Conservation (phyloP, 345 rosid genomes). For the Pistacia vera region DNA sequence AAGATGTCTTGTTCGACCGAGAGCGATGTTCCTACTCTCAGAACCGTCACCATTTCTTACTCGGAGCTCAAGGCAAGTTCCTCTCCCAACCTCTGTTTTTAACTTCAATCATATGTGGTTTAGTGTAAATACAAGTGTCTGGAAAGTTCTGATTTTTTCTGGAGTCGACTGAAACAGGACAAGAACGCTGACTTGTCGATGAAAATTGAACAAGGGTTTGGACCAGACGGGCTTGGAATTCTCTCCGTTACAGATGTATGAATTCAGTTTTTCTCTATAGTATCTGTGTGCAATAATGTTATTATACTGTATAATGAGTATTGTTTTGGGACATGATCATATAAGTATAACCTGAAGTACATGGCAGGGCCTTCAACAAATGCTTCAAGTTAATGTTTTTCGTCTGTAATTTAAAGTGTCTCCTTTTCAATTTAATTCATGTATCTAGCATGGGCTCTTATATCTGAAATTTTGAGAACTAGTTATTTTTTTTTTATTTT, state of each 20-base stretch:
- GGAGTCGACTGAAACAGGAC: conserved; percentile 48
- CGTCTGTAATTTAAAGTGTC: not conserved
- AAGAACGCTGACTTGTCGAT: conserved; percentile 54
- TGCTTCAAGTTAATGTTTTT: not conserved
- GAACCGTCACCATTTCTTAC: conserved; percentile 72
- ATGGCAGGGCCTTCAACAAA: not conserved
- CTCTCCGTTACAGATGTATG: conserved; percentile 67
- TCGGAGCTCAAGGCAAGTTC: conserved; percentile 63
- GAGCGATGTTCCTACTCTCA: conserved; percentile 48
- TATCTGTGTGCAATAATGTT: not conserved
- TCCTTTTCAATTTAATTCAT: not conserved
- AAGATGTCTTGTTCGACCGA: conserved; percentile 47
- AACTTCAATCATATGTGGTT: too few species aligned
- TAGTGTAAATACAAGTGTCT: not conserved
- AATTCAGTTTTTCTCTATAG: not conserved
- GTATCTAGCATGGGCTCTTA: not conserved
- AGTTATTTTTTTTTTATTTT: not conserved
- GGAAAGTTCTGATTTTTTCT: not conserved
- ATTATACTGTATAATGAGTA: not conserved
- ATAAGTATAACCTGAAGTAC: not conserved
- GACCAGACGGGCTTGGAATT: conserved; percentile 88
- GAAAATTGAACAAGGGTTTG: conserved; percentile 84
- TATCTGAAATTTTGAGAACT: not conserved
- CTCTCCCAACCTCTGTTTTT: conserved; percentile 7
- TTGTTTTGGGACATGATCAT: not conserved